Base-by-base conservation (phyloP, 768 basidiomycete genomes). In the Termitomyces sp. region DNA sequence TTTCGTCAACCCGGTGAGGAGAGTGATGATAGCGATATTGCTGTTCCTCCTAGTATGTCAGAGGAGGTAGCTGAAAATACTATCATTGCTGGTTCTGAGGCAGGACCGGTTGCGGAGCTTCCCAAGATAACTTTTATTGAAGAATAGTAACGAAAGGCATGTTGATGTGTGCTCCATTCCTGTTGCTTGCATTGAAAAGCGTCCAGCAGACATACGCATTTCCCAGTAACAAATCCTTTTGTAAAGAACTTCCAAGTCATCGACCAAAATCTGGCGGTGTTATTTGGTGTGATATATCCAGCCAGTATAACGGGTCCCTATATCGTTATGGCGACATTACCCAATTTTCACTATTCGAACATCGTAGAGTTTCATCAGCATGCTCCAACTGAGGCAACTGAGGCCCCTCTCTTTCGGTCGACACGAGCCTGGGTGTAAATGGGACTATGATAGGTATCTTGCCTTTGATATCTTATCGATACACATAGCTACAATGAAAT, bases 1-100 rank as follows among this genome's bases (percentile, higher is more conserved):
- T 80, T 81, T 61, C 75, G 70, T 53, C 75, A 68, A 54, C 77
- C 80, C 36, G 77, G 75, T 30, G 76, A 77, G 52, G 75, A 70
- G 20, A 77, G 73, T 32, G 70, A 70, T 52, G 72, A 69, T 4
- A 69, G 72, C 9, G 75, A 72, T 28, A 58, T 47, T 13, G 13
- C 8, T 38, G 43, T 24, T 26, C 38, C 16, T 4, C 44, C 43
- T 33, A 8, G 28, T 43, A n/a, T 33, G 20, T 35, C 54, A 24
- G 32, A 56, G 36, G 22, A 55, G 24, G 24, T 24, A 54, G 43
- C 8, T 54, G 40, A n/a, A 42, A 28, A 9, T 53, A 28, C 43
- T n/a, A 40, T 9, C 6, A 24, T 26, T 7, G n/a, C 20, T 50
- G 51, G 18, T 47, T 24, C 50, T 22, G 45, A 58, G 36, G 51